Evolutionary conservation across 2,329 filamentous ascomycete genomes (phyloP).

Genomic region (Colletotrichum brevisporum): DNA sequence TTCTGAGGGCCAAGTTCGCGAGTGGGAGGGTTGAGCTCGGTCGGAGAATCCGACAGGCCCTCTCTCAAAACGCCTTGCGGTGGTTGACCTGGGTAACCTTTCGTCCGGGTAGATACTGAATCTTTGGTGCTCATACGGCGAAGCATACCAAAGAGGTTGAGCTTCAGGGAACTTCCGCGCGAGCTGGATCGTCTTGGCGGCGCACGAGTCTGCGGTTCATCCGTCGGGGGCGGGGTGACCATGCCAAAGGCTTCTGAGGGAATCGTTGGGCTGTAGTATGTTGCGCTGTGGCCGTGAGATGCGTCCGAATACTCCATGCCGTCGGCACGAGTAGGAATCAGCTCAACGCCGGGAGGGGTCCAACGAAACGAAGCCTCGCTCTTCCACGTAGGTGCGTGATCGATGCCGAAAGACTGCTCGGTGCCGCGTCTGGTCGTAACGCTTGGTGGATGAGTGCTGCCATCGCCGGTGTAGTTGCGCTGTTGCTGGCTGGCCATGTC

Average conservation of each 20-base stretch:
- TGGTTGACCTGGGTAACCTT: conserved; percentile 20
- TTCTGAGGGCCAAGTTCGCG: conserved; percentile 7
- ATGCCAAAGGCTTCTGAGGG: conserved; percentile 59
- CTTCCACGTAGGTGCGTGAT: conserved; percentile 36
- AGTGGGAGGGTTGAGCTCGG: conserved; percentile 42
- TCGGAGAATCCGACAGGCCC: conserved; percentile 48
- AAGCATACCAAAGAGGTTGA: conserved; percentile 54
- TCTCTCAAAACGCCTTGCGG: conserved; percentile 29
- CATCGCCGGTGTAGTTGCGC: conserved; percentile 24
- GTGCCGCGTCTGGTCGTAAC: conserved; percentile 31
- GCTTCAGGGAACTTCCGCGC: conserved; percentile 51
- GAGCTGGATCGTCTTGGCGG: conserved; percentile 47
- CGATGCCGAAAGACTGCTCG: conserved; percentile 30
- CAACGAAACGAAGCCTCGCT: conserved; percentile 37
- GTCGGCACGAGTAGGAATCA: conserved; percentile 40
- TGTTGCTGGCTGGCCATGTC: conserved; percentile 22
- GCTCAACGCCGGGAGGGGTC: conserved; percentile 37
- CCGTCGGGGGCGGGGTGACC: conserved; percentile 46
- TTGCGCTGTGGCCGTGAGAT: conserved; percentile 49
- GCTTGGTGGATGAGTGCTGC: conserved; percentile 30
- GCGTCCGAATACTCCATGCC: conserved; percentile 41
- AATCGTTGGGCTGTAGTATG: conserved; percentile 58
- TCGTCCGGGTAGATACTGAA: conserved; percentile 16
- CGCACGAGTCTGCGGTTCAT: conserved; percentile 28
- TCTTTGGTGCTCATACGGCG: conserved; percentile 48